These are phyloP conservation scores for Neopestalotiopsis clavispora DNA, from an alignment of 2,329 filamentous ascomycete species.

Conservation along the genomic window DNA sequence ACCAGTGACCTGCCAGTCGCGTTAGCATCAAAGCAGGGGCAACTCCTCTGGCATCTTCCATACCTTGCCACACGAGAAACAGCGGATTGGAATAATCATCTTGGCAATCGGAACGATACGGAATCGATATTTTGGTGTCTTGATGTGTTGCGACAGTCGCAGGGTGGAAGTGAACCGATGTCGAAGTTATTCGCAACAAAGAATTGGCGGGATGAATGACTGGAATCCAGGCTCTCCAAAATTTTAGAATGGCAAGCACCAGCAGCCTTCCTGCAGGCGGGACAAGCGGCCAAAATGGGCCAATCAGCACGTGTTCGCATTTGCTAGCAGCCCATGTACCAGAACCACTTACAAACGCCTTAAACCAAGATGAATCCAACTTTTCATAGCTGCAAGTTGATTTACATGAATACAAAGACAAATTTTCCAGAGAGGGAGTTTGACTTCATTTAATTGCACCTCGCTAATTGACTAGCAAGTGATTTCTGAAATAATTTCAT, in stretches of 20 bases:
- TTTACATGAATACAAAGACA: neutral
- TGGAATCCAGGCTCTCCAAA: constrained; percentile 15
- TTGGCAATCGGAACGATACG: constrained; percentile 42
- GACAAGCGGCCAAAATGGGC: neutral
- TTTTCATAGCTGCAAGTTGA: neutral
- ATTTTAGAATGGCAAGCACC: constrained; percentile 11
- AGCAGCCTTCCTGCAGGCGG: constrained; percentile 7
- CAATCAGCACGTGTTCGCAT: constrained; percentile 16
- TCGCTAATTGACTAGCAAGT: too few relatives aligned
- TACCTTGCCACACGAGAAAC: constrained; percentile 99
- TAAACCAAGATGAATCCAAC: too few relatives aligned
- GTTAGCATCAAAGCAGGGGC: constrained; percentile 14
- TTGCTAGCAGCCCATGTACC: neutral
- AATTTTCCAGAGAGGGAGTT: too few relatives aligned
- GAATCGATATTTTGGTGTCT: neutral
- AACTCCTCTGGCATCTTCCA: constrained; percentile 24
- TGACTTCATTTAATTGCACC: too few relatives aligned
- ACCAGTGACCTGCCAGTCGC: constrained; percentile 75
- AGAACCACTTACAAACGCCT: neutral
- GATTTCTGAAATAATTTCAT: neutral
- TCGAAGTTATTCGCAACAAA: constrained; percentile 10
- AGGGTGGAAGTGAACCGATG: neutral
- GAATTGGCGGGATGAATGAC: neutral
- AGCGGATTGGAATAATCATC: constrained; percentile 99
- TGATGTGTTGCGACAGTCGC: neutral